phyloP scores from a whole-genome alignment of 306 rosid genomes.

The Biancaea sappan region DNA sequence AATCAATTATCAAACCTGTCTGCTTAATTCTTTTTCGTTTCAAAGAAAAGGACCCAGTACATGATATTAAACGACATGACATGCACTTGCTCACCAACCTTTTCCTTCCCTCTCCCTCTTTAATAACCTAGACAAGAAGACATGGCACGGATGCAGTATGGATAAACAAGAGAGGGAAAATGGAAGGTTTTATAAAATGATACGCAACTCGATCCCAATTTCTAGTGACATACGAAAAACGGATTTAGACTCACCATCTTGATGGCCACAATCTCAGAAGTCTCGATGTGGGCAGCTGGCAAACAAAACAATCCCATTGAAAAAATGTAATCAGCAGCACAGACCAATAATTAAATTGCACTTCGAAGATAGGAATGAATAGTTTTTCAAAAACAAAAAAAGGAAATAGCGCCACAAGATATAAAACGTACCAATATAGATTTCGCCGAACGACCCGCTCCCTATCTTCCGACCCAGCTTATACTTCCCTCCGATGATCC shows the following conservation, averaged over 20 bases:
- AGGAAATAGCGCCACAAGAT: not conserved
- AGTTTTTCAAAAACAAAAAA: not conserved
- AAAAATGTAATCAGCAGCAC: conserved; percentile 8
- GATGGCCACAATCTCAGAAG: conserved; percentile 66
- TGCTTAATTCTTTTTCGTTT: not conserved
- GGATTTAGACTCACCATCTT: conserved; percentile 58
- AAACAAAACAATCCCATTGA: not conserved
- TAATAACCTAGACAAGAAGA: not conserved
- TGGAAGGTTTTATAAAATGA: not conserved
- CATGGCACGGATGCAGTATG: not conserved
- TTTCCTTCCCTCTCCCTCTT: not conserved
- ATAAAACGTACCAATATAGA: conserved; percentile 51
- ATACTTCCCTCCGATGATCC: conserved; percentile 61
- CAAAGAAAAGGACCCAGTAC: not conserved
- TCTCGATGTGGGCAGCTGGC: conserved; percentile 60
- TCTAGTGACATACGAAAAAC: not conserved
- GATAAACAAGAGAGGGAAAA: not conserved
- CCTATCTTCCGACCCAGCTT: conserved; percentile 80
- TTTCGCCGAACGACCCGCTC: conserved; percentile 78
- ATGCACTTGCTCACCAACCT: conserved; percentile 9
- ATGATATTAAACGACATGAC: not conserved
- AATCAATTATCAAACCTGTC: not conserved
- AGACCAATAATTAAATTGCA: not conserved
- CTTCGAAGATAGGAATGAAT: not conserved
- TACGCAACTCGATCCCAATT: not conserved